Evolutionary conservation across 2,329 filamentous ascomycete species (phyloP).

Genomic region (Colletotrichum karsti): DNA sequence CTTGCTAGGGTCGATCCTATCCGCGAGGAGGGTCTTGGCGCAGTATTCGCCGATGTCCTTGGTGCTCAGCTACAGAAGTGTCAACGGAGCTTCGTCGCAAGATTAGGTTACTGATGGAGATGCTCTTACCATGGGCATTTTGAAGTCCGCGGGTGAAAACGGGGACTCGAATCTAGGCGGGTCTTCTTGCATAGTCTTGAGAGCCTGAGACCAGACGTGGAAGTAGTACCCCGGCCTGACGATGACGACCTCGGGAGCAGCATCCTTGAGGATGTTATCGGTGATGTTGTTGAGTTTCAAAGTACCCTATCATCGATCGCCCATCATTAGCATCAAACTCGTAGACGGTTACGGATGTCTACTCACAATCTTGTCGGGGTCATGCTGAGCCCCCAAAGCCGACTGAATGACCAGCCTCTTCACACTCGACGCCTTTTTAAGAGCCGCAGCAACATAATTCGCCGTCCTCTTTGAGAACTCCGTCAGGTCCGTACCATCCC

Average conservation of each 20-base stretch:
- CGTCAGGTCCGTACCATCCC: conserved; percentile 34
- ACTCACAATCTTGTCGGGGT: conserved; percentile 36
- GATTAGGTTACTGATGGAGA: not conserved
- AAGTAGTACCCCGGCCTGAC: conserved; percentile 29
- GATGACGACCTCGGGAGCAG: conserved; percentile 32
- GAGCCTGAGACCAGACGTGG: conserved; percentile 27
- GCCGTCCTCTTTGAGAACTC: conserved; percentile 36
- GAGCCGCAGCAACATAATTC: conserved; percentile 33
- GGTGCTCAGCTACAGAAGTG: conserved; percentile 16
- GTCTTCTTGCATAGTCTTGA: conserved; percentile 29
- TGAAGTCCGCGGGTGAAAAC: conserved; percentile 35
- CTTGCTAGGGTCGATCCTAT: conserved; percentile 2
- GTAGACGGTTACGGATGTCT: too few species aligned
- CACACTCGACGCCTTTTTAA: conserved; percentile 18
- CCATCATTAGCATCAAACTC: too few species aligned
- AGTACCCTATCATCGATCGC: too few species aligned
- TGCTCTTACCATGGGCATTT: conserved; percentile 39
- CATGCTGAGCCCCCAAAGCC: conserved; percentile 38
- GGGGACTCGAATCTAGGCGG: conserved; percentile 35
- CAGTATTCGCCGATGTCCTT: conserved; percentile 37
- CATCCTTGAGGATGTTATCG: conserved; percentile 28
- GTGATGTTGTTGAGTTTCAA: conserved; percentile 32
- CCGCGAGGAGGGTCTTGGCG: conserved; percentile 33
- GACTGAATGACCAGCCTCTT: conserved; percentile 37
- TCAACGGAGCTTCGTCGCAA: not conserved